Base-by-base conservation (phyloP, 129 eudicot genomes). In the Solidago caesia region DNA sequence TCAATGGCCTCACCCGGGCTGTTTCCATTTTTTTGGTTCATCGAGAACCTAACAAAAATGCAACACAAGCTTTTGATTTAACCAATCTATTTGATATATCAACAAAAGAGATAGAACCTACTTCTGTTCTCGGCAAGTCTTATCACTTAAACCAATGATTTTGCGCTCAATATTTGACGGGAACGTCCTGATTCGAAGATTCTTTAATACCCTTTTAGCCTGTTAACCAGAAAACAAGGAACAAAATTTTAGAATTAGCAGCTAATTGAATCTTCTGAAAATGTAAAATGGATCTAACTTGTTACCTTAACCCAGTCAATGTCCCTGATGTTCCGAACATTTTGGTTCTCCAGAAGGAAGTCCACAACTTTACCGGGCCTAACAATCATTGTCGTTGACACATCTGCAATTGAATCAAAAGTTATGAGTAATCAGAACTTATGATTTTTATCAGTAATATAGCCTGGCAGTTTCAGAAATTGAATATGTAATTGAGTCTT, bases 291-390 rank as follows among this genome's bases (percentile, higher is more conserved):
- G 8, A 64, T 16, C 7, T 42, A 49, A 73, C 21, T 13, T 8
- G 7, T 27, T 64, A 75, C 92, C 96, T 85, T 89, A 8, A 77
- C 66, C 97, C 97, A 89, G 80, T 92, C 96, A 47, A 92, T 57
- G 0, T 81, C 53, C 47, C 68, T 80, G 1, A 90, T 87, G 67
- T 75, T 77, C 13, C 84, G 39, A 51, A 53, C 96, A 79, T 89
- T 89, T 70, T 92, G 96, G 44, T 92, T 87, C 46, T 87, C 87
- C 1, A 87, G 52, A 16, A 92, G 82, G 64, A 92, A 92, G 64
- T 92, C 96, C 1, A 78, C 80, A 9, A 92, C 86, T 13, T 91
- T 94, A 4, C 97, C 96, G 9, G 97, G 96, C 72, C 79, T 82
- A 44, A 92, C 83, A 4, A 84, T 85, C 90, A 84, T 89, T 3